These are phyloP conservation scores for Pleurotus pulmonarius DNA, from an alignment of 768 basidiomycete genomes.

Conservation along the genomic window DNA sequence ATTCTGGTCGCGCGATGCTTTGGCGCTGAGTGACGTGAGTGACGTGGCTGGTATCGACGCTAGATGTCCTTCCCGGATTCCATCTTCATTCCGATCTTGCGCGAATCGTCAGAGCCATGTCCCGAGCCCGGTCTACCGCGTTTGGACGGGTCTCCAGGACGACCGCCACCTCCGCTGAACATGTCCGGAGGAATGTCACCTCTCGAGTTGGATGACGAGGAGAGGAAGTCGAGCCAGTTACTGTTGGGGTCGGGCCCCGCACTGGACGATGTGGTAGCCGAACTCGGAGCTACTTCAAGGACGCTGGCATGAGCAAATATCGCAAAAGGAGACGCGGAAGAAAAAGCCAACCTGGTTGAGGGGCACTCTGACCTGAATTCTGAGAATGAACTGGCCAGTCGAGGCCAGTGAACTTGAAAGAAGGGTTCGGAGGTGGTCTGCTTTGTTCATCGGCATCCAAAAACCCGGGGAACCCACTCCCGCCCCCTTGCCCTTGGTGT, in stretches of 20 bases:
- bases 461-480: background rate
- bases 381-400: background rate
- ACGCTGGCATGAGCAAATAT: background rate
- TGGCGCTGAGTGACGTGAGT: too few relatives aligned
- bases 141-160: background rate
- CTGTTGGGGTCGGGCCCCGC: constrained; percentile 10
- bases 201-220: constrained; percentile 3
- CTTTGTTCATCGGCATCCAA: background rate
- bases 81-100: background rate
- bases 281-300: background rate
- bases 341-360: background rate
- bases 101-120: background rate
- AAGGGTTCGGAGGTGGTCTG: background rate
- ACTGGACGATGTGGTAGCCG: background rate
- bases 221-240: constrained; percentile 30
- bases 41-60: too few relatives aligned
- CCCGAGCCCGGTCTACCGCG: background rate
- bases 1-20: too few relatives aligned
- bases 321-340: background rate
- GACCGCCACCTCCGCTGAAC: background rate
- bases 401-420: background rate
- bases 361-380: background rate
- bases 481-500: background rate
- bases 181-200: background rate
- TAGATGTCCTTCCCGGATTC: background rate